Evolutionary conservation across 2,329 filamentous ascomycete species (phyloP).

Genomic region (Talaromyces sp.): DNA sequence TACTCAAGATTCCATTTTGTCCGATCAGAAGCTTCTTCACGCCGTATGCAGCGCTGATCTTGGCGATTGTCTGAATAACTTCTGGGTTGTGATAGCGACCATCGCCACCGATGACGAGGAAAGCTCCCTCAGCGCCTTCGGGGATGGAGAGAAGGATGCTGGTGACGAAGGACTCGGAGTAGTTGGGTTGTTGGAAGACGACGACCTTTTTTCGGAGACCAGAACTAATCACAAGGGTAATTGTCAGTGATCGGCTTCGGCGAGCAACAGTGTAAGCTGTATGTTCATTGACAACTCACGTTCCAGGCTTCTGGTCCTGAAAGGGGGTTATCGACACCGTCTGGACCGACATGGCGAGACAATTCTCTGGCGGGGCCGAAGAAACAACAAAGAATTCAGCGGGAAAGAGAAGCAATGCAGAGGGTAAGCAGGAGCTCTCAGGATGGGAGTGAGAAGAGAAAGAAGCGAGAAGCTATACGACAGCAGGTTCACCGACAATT

Average conservation of each 20-base stretch:
- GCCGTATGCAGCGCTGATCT: slow-evolving; percentile 93
- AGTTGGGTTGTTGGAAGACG: slow-evolving; percentile 91
- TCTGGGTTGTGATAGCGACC: slow-evolving; percentile 97
- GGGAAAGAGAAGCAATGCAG: slow-evolving; percentile 10
- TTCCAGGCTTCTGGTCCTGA: slow-evolving; percentile 97
- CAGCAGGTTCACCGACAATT: slow-evolving; percentile 21
- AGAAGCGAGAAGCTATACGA: neutral
- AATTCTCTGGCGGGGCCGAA: neutral
- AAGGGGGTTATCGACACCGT: slow-evolving; percentile 81
- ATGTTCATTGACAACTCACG: slow-evolving; percentile 58
- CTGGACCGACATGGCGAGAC: slow-evolving; percentile 63
- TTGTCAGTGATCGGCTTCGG: neutral
- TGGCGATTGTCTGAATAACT: slow-evolving; percentile 92
- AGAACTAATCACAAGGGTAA: slow-evolving; percentile 48
- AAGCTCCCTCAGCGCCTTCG: slow-evolving; percentile 80
- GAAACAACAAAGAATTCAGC: slow-evolving; percentile 9
- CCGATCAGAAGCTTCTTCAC: slow-evolving; percentile 98
- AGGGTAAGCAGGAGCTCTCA: slow-evolving; percentile 2
- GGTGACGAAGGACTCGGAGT: slow-evolving; percentile 92
- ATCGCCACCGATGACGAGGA: slow-evolving; percentile 95
- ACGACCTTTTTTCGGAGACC: slow-evolving; percentile 98
- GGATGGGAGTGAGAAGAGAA: slow-evolving; percentile 9
- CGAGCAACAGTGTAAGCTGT: neutral
- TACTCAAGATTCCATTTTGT: slow-evolving; percentile 93
- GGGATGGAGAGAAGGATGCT: slow-evolving; percentile 95